Evolutionary conservation across 495 filamentous ascomycete species (phyloP), one percentile per base, ranked within the genome.

Genomic region (Aspergillus incahuasiensis): DNA sequence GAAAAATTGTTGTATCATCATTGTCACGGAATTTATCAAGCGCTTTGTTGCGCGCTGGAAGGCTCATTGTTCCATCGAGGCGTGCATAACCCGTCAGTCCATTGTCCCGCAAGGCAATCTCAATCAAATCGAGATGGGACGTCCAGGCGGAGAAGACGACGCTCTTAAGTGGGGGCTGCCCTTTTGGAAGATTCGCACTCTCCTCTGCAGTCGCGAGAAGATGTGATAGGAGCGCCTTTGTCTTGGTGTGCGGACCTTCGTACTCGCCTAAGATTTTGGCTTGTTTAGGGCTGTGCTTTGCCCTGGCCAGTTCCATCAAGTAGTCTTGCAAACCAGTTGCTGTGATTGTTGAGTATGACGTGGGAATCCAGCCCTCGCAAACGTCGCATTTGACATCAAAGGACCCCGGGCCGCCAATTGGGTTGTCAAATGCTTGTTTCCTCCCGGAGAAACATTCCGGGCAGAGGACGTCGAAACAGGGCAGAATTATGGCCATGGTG

Each of bases 71-170:
- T 13, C 94, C 94, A 65, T 97, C 94, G 2, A 98, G 81, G 11
- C 92, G 89, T n/a, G 80, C 82, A 64, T 81, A 95, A 0, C 65
- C 54, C 3, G 65, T 73, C 64, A 96, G 82, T 7, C 76, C 75
- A 32, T 80, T 78, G 43, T 84, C 79, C 44, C 85, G 77, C 13
- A 98, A 75, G 2, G 94, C 92, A 47, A 90, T 82, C 64, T 96
- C 84, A 60, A 98, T 95, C 13, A 98, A 81, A 65, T 98, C 92
- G 30, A 98, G 82, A 66, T 97, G 91, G 2, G 88, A 85, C 0
- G 92, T 97, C 92, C 94, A 98, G 25, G 82, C 83, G 1, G 91
- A 96, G 67, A 97, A 97, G 18, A 98, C 82, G 13, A 98, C 92
- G 41, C 87, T 89, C 66, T 95, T 96, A 69, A 89, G 85, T 0